Percentiles rank a stretch among this genome's conserved stretches.
These are phyloP conservation scores for Ascochyta viciae-villosae DNA, from an alignment of 2,329 filamentous ascomycete species.

Conservation along the genomic window DNA sequence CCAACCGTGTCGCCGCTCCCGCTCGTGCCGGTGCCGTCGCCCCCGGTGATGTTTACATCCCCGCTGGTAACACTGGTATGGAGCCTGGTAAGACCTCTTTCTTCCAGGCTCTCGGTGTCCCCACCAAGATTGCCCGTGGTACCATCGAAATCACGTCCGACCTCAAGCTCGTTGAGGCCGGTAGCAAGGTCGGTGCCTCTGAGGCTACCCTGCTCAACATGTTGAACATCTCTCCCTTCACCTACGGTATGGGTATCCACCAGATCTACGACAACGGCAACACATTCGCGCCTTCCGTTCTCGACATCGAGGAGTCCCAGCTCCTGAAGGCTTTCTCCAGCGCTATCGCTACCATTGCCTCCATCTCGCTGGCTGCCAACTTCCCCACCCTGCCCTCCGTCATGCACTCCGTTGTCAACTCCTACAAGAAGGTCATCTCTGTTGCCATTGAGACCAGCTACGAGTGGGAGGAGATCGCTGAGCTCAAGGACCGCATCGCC, in stretches of 20 bases:
- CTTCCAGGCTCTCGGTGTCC: conserved; percentile 99
- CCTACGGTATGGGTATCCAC: conserved; percentile 91
- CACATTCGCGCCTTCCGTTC: conserved; percentile 81
- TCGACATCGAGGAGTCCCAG: conserved; percentile 95
- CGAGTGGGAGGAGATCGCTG: conserved; percentile 93
- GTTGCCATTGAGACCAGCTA: conserved; percentile 89
- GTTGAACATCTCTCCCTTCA: conserved; percentile 88
- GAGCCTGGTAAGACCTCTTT: conserved; percentile 99
- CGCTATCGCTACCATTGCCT: conserved; percentile 86
- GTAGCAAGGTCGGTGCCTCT: conserved; percentile 94
- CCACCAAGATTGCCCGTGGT: conserved; percentile 99
- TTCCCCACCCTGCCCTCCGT: conserved; percentile 96
- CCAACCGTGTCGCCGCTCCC: conserved; percentile 97
- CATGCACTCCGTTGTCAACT: conserved; percentile 95
- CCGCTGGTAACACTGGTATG: conserved; percentile 99
- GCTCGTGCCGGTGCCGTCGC: conserved; percentile 98
- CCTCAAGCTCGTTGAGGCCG: conserved; percentile 95
- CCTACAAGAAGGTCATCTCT: conserved; percentile 95
- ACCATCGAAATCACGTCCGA: conserved; percentile 99
- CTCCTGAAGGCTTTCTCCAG: conserved; percentile 82
- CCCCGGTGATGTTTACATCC: conserved; percentile 90
- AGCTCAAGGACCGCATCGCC: conserved; percentile 99
- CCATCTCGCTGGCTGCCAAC: conserved; percentile 88
- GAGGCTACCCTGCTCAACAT: conserved; percentile 99
- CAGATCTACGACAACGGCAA: conserved; percentile 99